These are phyloP conservation scores for Russula vinacea DNA, from an alignment of 768 basidiomycete genomes.

Conservation along the genomic window DNA sequence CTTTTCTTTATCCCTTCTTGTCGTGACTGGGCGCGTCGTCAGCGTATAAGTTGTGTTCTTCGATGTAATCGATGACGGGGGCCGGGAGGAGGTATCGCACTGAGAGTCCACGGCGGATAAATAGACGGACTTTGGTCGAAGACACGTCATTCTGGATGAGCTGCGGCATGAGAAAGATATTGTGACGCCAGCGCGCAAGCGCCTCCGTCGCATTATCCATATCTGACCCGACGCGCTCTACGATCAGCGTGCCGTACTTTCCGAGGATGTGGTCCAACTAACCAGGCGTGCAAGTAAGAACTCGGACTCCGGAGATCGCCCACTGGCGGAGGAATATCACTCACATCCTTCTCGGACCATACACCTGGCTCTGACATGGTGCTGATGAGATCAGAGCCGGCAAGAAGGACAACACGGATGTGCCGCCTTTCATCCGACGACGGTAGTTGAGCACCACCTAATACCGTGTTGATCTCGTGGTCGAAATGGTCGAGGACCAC, in stretches of 20 bases:
- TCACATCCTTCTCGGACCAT: conserved; percentile 90
- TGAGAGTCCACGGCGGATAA: conserved; percentile 74
- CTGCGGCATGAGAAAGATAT: conserved; percentile 76
- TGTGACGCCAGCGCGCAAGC: conserved; percentile 33
- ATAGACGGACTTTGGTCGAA: conserved; percentile 85
- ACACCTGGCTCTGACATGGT: conserved; percentile 99
- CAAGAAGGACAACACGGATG: conserved; percentile 88
- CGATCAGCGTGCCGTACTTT: conserved; percentile 89
- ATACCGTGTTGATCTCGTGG: conserved; percentile 82
- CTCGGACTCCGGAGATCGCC: conserved; percentile 13
- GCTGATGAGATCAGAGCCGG: conserved; percentile 96
- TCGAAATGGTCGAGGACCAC: conserved; percentile 98
- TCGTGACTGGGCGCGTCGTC: conserved; percentile 51
- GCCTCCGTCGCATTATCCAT: conserved; percentile 28
- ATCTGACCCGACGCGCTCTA: conserved; percentile 89
- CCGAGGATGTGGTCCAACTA: conserved; percentile 96
- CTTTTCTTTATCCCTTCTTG: conserved; percentile 40
- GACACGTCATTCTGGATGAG: conserved; percentile 97
- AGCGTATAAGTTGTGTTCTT: conserved; percentile 71
- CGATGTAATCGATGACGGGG: conserved; percentile 92
- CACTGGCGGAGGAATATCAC: conserved; percentile 36
- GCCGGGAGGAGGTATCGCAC: conserved; percentile 89
- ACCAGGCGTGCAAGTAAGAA: conserved; percentile 42
- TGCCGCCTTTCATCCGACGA: conserved; percentile 68
- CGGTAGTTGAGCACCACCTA: conserved; percentile 69